Evolutionary conservation across 2,329 filamentous ascomycete species (phyloP).

Genomic region (Pseudogymnoascus sp.): DNA sequence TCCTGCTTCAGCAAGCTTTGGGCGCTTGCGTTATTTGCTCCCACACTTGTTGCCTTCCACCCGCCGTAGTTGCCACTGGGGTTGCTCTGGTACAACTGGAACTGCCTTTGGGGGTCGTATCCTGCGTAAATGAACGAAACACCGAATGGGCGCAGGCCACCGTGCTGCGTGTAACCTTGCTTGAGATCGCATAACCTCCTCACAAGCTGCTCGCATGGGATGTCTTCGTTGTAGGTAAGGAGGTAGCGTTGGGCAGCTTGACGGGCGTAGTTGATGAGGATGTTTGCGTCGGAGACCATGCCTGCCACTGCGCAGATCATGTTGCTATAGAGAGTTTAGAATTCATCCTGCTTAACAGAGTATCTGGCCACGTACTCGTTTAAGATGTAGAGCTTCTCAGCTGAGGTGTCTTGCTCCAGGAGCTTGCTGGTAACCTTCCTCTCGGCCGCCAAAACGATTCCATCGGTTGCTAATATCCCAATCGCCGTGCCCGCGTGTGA

Average conservation of each 20-base stretch:
- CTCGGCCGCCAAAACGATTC: constrained; percentile 95
- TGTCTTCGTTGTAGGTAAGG: constrained; percentile 98
- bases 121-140: constrained; percentile 99
- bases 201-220: constrained; percentile 97
- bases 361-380: constrained; percentile 65
- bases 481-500: constrained; percentile 96
- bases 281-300: constrained; percentile 99
- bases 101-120: constrained; percentile 90
- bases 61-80: constrained; percentile 97
- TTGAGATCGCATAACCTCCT: constrained; percentile 94
- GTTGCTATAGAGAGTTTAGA: constrained; percentile 54
- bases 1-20: constrained; percentile 97
- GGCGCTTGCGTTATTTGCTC: constrained; percentile 95
- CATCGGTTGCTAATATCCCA: constrained; percentile 94
- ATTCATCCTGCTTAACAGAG: constrained; percentile 7
- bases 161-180: constrained; percentile 98
- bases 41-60: constrained; percentile 97
- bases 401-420: constrained; percentile 97
- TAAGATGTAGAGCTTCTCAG: constrained; percentile 98
- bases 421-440: constrained; percentile 99
- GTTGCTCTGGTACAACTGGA: constrained; percentile 99
- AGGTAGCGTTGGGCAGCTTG: constrained; percentile 96
- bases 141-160: constrained; percentile 94
- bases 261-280: constrained; percentile 99
- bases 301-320: constrained; percentile 99